Base-by-base conservation (phyloP, 75 land plant species). In the Picea glauca region DNA sequence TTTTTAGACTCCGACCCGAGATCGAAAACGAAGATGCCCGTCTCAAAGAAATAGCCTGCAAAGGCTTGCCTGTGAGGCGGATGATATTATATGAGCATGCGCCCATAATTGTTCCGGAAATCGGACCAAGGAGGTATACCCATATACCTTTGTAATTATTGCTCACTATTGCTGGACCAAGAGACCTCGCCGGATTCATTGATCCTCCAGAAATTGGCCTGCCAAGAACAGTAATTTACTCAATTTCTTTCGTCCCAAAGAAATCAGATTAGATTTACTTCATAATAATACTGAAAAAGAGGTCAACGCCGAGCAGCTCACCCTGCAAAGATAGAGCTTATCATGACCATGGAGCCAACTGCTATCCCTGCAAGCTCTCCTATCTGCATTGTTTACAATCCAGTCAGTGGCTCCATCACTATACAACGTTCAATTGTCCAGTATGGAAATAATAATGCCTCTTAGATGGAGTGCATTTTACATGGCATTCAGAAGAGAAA, bases 131-230 rank as follows among this genome's bases (percentile, higher is more conserved):
- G 0, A 94, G 32, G 84, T 88, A 94, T 23, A 92, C 84, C 96
- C 96, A 94, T 23, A 94, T 63, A 21, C 77, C 76, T 30, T 70
- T 62, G 82, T 85, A 94, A 0, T 77, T 74, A 76, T 81, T 85
- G 33, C 82, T 84, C 1, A 84, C 92, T 1, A 94, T 79, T 58
- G 94, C 92, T 17, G 96, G 94, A 14, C 94, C 96, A 59, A 92
- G 65, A 70, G 83, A 90, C 76, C 96, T 88, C 31, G 90, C 89
- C 5, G 92, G 94, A 74, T 92, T 94, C 94, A 94, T 94, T 23
- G 94, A 92, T 74, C 91, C 96, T 43, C 94, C 92, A 20, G 96
- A 86, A 59, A 92, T 79, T 12, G 94, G 88, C 81, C 96, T 94
- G 88, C 43, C 54, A 50, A 50, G 0, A 66, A 17, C 9, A 5